These are phyloP conservation scores for Lepidium africanum DNA, from an alignment of 345 rosid species.

Conservation along the genomic window DNA sequence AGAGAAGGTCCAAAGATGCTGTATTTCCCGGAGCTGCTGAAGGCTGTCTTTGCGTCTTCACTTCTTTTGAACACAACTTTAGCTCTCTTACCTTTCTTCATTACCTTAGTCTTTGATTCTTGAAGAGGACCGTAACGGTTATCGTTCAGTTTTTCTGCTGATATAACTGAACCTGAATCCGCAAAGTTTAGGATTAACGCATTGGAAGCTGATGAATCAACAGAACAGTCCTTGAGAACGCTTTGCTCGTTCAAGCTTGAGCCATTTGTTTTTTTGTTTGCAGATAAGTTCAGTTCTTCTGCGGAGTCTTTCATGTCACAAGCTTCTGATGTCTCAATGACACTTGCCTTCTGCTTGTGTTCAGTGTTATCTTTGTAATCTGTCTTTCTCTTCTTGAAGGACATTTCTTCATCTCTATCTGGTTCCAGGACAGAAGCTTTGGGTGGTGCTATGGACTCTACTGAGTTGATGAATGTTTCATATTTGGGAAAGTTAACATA, in stretches of 20 bases:
- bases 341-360: slow-evolving; percentile 15
- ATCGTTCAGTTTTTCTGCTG: slow-evolving; percentile 36
- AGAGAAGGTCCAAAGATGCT: slow-evolving; percentile 57
- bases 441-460: slow-evolving; percentile 25
- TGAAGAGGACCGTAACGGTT: slow-evolving; percentile 41
- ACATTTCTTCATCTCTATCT: slow-evolving; percentile 4
- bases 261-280: slow-evolving; percentile 12
- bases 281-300: slow-evolving; percentile 19
- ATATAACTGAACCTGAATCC: slow-evolving; percentile 38
- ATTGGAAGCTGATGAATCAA: slow-evolving; percentile 20
- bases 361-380: slow-evolving; percentile 16
- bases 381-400: slow-evolving; percentile 17
- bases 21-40: slow-evolving; percentile 57
- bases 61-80: slow-evolving; percentile 46
- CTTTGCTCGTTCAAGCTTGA: slow-evolving; percentile 13
- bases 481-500: slow-evolving; percentile 34
- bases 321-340: slow-evolving; percentile 11
- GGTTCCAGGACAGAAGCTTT: slow-evolving; percentile 19
- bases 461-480: slow-evolving; percentile 24
- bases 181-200: slow-evolving; percentile 52
- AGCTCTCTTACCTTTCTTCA: slow-evolving; percentile 45
- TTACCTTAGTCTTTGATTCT: slow-evolving; percentile 40
- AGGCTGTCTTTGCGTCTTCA: slow-evolving; percentile 54
- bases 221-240: slow-evolving; percentile 6
- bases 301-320: slow-evolving; percentile 26